A percentile compares a stretch with the other conserved stretches of the same genome.
Conservation (phyloP, 108 stramenopile species). For the Nitzschia palea region DNA sequence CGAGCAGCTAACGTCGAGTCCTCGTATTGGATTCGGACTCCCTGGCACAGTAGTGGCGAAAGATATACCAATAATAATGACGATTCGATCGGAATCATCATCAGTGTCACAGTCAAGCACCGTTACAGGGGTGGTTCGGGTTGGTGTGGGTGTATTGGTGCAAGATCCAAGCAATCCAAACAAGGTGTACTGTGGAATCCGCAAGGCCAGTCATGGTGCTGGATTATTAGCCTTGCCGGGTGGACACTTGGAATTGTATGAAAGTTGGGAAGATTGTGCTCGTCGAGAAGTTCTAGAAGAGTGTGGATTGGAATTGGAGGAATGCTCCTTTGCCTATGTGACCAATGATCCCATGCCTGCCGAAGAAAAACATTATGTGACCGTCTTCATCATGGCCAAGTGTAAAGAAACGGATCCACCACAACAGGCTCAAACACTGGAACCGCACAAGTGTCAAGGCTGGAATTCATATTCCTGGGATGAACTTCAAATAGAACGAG, state of each 20-base stretch:
- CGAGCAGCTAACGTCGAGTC: too few relatives aligned
- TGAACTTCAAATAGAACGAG: conserved; percentile 43
- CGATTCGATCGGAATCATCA: too few relatives aligned
- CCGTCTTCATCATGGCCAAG: conserved; percentile 77
- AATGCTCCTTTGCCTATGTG: conserved; percentile 57
- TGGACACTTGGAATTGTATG: conserved; percentile 88
- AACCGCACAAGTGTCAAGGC: conserved; percentile 87
- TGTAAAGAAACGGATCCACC: conserved; percentile 24
- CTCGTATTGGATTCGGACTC: too few relatives aligned
- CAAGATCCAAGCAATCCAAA: conserved; percentile 48
- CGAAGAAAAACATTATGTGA: conserved; percentile 82
- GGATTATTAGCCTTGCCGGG: conserved; percentile 71
- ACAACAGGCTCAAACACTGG: conserved; percentile 57
- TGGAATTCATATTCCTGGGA: conserved; percentile 84
- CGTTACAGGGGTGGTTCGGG: conserved; percentile 69
- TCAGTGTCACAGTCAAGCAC: too few relatives aligned
- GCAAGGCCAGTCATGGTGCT: conserved; percentile 80
- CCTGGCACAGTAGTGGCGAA: too few relatives aligned
- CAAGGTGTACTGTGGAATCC: conserved; percentile 71
- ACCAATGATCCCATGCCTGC: conserved; percentile 84
- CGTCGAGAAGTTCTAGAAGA: conserved; percentile 85
- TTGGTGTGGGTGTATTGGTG: conserved; percentile 81
- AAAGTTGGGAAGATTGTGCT: conserved; percentile 86
- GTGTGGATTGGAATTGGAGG: conserved; percentile 55
- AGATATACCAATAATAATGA: too few relatives aligned